Evolutionary conservation across 2,329 filamentous ascomycete species (phyloP).

Genomic region (Chlorencoelia australis): DNA sequence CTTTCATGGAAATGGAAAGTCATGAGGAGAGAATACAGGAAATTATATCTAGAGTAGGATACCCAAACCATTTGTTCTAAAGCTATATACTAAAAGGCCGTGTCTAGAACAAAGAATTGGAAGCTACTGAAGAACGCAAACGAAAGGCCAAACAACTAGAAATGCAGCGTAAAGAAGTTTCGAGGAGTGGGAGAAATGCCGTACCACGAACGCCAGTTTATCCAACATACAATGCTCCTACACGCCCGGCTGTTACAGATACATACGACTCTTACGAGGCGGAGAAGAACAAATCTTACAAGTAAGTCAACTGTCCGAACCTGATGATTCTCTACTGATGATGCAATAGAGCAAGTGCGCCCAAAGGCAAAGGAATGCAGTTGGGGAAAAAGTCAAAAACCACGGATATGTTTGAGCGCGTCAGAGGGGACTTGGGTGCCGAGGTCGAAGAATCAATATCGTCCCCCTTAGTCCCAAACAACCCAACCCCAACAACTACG

Average conservation of each 20-base stretch:
- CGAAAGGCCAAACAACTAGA: conserved; percentile 97
- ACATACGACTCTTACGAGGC: conserved; percentile 92
- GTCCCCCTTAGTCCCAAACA: conserved; percentile 53
- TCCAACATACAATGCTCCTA: conserved; percentile 77
- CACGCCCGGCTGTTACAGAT: conserved; percentile 63
- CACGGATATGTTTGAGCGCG: conserved; percentile 93
- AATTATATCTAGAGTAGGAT: conserved; percentile 76
- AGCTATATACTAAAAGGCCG: too few species aligned
- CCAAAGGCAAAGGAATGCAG: conserved; percentile 97
- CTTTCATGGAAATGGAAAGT: conserved; percentile 98
- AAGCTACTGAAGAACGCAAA: conserved; percentile 96
- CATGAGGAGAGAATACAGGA: conserved; percentile 99
- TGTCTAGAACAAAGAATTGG: conserved; percentile 98
- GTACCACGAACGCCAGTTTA: conserved; percentile 71
- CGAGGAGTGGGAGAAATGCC: conserved; percentile 58
- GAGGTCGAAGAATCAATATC: conserved; percentile 61
- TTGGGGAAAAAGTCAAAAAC: conserved; percentile 98
- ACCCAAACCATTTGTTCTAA: conserved; percentile 2
- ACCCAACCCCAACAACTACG: conserved; percentile 37
- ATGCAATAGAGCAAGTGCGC: conserved; percentile 43
- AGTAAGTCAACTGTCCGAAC: conserved; percentile 50
- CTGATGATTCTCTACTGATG: conserved; percentile 20
- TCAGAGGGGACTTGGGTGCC: conserved; percentile 81
- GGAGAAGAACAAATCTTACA: conserved; percentile 90
- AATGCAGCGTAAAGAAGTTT: conserved; percentile 95